Evolutionary conservation across 345 rosid species (phyloP).

Genomic region (Nasturtium officinale): DNA sequence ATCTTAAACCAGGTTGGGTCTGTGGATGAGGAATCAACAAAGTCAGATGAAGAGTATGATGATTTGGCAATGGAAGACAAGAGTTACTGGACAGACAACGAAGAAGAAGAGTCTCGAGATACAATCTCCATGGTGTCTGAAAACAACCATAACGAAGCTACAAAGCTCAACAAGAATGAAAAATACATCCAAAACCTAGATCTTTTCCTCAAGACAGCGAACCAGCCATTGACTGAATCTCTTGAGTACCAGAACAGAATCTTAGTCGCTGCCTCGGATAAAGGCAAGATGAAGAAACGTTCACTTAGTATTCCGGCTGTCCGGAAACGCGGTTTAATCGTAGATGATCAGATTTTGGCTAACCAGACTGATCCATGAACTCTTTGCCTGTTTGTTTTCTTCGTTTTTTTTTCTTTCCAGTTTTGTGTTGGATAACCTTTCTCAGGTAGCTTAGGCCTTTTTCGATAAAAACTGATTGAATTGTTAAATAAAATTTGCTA

Average conservation of each 20-base stretch:
- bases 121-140: constrained; percentile 34
- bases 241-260: constrained; percentile 41
- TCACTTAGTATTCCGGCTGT: constrained; percentile 82
- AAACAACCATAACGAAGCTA: constrained; percentile 30
- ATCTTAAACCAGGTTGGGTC: constrained; percentile 67
- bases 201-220: constrained; percentile 51
- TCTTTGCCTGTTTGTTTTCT: constrained; percentile 8
- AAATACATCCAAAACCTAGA: constrained; percentile 64
- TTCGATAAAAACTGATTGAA: not conserved
- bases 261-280: constrained; percentile 34
- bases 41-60: constrained; percentile 92
- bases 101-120: constrained; percentile 53
- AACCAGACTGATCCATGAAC: constrained; percentile 25
- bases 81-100: constrained; percentile 63
- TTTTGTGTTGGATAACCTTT: constrained; percentile 1
- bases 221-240: constrained; percentile 52
- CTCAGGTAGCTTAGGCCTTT: constrained; percentile 20
- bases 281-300: constrained; percentile 55
- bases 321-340: constrained; percentile 54
- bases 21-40: constrained; percentile 91
- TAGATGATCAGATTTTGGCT: constrained; percentile 40
- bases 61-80: constrained; percentile 91
- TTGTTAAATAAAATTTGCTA: constrained; percentile 7
- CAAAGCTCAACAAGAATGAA: constrained; percentile 39
- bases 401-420: not conserved